Evolutionary conservation across 2,329 filamentous ascomycete genomes (phyloP).

Genomic region (Cucurbitaria berberidis): DNA sequence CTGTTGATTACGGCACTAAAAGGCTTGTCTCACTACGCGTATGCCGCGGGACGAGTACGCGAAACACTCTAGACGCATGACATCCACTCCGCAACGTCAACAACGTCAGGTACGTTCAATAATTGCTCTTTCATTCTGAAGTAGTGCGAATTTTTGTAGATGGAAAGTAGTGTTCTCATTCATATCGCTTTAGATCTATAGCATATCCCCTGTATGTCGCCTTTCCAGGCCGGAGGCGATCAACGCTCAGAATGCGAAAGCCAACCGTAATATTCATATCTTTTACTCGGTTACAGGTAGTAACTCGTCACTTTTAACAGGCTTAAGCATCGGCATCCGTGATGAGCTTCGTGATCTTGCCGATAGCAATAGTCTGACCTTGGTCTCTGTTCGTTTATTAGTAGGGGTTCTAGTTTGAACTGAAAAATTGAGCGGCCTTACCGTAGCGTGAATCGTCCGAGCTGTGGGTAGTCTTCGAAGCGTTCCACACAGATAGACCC

Average conservation of each 20-base stretch:
- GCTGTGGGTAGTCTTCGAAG: slow-evolving; percentile 93
- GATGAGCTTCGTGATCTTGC: slow-evolving; percentile 95
- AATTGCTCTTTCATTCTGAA: neutral
- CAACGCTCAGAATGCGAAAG: neutral
- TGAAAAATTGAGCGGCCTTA: slow-evolving; percentile 9
- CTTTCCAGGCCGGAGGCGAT: neutral
- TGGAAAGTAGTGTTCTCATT: neutral
- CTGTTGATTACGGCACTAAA: slow-evolving; percentile 42
- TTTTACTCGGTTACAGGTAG: neutral
- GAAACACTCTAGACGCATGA: neutral
- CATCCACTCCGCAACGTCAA: neutral
- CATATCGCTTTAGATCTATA: slow-evolving; percentile 12
- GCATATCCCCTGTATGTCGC: neutral
- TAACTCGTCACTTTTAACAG: slow-evolving; percentile 8
- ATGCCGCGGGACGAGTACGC: neutral
- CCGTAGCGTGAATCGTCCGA: slow-evolving; percentile 43
- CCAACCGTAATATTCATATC: neutral
- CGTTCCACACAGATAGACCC: slow-evolving; percentile 90
- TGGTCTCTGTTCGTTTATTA: slow-evolving; percentile 53
- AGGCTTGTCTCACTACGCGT: slow-evolving; percentile 34
- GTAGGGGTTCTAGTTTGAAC: slow-evolving; percentile 1
- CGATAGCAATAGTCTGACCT: slow-evolving; percentile 99
- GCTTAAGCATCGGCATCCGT: slow-evolving; percentile 35
- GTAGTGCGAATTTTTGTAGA: too few species aligned
- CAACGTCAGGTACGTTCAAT: neutral